Conservation (phyloP, 1,139 yeast genomes). For the Diutina sp. region DNA sequence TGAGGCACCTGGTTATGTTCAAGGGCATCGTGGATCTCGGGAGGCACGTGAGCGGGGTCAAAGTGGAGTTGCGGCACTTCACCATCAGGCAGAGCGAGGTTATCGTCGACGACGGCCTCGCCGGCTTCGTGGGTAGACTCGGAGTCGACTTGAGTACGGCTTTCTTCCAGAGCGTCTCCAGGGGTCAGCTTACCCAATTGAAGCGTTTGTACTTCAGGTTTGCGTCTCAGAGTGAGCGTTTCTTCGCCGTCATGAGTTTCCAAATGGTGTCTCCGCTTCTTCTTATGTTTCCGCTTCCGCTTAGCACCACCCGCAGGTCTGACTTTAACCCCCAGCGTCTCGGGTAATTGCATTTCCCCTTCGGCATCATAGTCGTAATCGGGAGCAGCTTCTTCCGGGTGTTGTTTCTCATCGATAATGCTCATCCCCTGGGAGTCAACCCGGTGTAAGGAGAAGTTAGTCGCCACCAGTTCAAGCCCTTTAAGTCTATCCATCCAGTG, state of each 20-base stretch:
- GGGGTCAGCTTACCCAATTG: conserved; percentile 23
- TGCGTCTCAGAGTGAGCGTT: conserved; percentile 13
- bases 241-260: background rate
- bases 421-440: conserved; percentile 40
- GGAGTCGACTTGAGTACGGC: background rate
- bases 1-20: background rate
- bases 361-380: background rate
- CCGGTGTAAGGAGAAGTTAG: conserved; percentile 71
- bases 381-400: conserved; percentile 3
- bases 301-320: conserved; percentile 74
- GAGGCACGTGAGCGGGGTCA: background rate
- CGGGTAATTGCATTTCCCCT: conserved; percentile 13
- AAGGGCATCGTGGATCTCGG: background rate
- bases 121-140: background rate
- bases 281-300: conserved; percentile 28
- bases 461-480: conserved; percentile 54
- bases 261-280: conserved; percentile 15
- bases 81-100: background rate
- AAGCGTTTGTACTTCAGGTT: conserved; percentile 29
- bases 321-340: conserved; percentile 57
- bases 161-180: conserved; percentile 2
- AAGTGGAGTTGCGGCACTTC: background rate
- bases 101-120: background rate
- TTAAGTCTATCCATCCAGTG: conserved; percentile 87
- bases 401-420: conserved; percentile 8